Conservation (phyloP, 306 rosid genomes). For the Astragalus membranaceus region DNA sequence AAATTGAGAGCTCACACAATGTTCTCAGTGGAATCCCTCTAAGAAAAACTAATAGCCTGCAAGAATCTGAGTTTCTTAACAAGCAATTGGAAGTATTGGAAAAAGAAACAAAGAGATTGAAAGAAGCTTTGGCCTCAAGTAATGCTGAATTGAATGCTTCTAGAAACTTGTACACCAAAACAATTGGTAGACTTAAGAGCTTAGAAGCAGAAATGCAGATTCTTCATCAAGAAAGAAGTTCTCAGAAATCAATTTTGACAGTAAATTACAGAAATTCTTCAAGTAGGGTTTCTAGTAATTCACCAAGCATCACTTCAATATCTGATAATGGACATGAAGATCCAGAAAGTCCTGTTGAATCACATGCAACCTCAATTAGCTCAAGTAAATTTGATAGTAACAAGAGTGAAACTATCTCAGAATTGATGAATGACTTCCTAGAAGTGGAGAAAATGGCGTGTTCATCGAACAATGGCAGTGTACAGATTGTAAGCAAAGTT, state of each 20-base stretch:
- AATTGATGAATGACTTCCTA: slow-evolving; percentile 86
- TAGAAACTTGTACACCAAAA: slow-evolving; percentile 63
- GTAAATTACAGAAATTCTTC: slow-evolving; percentile 34
- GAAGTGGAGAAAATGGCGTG: slow-evolving; percentile 93
- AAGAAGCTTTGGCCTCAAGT: slow-evolving; percentile 84
- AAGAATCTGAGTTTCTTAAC: slow-evolving; percentile 62
- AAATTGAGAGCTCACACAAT: slow-evolving; percentile 61
- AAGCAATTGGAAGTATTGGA: slow-evolving; percentile 56
- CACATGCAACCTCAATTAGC: slow-evolving; percentile 37
- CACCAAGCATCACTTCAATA: slow-evolving; percentile 63
- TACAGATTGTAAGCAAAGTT: neutral
- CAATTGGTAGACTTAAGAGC: slow-evolving; percentile 55
- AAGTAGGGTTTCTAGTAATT: slow-evolving; percentile 49
- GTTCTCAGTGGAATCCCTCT: slow-evolving; percentile 45
- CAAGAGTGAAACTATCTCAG: slow-evolving; percentile 48
- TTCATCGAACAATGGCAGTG: slow-evolving; percentile 47
- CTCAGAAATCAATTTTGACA: slow-evolving; percentile 55
- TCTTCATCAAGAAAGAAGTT: slow-evolving; percentile 43
- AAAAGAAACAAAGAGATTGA: slow-evolving; percentile 79
- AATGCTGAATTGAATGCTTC: slow-evolving; percentile 71
- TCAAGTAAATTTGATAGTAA: slow-evolving; percentile 40
- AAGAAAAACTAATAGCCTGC: slow-evolving; percentile 50
- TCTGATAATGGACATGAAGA: slow-evolving; percentile 72
- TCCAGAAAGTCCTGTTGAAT: slow-evolving; percentile 62
- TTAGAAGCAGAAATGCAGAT: slow-evolving; percentile 60